phyloP scores from a whole-genome alignment of 1,139 yeast species.

The Kurtzmaniella quercitrusa region DNA sequence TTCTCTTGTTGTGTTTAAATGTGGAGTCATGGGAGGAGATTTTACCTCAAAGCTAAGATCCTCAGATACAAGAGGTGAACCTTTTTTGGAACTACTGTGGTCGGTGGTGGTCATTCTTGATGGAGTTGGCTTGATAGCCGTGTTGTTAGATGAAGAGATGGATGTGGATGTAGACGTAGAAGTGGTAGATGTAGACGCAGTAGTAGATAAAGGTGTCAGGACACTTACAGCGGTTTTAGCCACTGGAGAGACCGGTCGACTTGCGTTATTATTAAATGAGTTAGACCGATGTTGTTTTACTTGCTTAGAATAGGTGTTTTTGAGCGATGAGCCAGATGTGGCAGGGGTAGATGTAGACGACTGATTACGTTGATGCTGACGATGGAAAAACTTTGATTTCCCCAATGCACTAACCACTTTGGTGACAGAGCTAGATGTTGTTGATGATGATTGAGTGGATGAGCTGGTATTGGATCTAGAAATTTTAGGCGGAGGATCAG shows the following conservation, averaged over 20 bases:
- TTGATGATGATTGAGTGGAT: background rate
- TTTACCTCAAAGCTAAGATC: conserved; percentile 1
- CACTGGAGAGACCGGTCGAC: conserved; percentile 24
- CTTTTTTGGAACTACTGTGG: background rate
- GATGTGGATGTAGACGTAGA: background rate
- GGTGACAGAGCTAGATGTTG: conserved; percentile 9
- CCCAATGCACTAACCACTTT: conserved; percentile 28
- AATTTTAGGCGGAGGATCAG: conserved; percentile 4
- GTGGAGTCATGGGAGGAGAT: conserved; percentile 1
- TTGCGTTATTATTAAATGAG: conserved; percentile 14
- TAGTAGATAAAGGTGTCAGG: no score
- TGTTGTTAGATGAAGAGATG: background rate
- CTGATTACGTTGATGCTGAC: conserved; percentile 15
- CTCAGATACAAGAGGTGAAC: background rate
- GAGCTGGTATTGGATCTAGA: conserved; percentile 6
- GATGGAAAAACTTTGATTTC: conserved; percentile 30
- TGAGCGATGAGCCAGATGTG: conserved; percentile 11
- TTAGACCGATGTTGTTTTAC: conserved; percentile 32
- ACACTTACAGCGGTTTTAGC: conserved; percentile 2
- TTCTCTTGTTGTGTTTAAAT: background rate
- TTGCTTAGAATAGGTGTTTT: conserved; percentile 31
- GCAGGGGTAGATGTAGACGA: conserved; percentile 5
- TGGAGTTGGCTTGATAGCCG: background rate
- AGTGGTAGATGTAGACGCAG: background rate
- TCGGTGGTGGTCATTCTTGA: conserved; percentile 6